Percentiles rank a stretch among this genome's conserved stretches.
Conservation (phyloP, 2,329 filamentous ascomycete species). For the Fusarium agapanthi region DNA sequence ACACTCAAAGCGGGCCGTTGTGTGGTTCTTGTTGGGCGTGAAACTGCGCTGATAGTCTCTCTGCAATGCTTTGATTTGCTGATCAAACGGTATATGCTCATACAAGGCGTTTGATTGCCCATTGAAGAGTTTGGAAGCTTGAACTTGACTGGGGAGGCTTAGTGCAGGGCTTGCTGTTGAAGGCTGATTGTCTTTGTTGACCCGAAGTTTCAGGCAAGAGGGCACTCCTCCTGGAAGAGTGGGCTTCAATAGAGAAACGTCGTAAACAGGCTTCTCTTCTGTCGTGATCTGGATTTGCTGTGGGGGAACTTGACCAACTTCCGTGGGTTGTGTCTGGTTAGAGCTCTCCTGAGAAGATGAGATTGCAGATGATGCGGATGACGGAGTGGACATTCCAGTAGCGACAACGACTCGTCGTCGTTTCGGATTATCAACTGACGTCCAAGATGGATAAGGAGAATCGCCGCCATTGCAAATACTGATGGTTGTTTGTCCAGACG, state of each 20-base stretch:
- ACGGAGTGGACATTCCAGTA: background rate
- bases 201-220: background rate
- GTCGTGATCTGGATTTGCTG: background rate
- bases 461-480: background rate
- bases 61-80: background rate
- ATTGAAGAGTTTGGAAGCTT: background rate
- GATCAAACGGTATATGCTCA: constrained; percentile 5
- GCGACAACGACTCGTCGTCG: constrained; percentile 1
- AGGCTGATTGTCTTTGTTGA: background rate
- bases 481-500: constrained; percentile 6
- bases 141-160: background rate
- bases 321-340: background rate
- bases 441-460: background rate
- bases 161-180: background rate
- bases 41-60: constrained; percentile 9
- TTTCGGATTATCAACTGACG: background rate
- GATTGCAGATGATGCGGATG: background rate
- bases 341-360: background rate
- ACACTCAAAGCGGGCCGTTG: constrained; percentile 17
- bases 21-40: background rate
- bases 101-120: background rate
- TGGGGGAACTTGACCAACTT: background rate
- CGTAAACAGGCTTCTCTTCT: background rate
- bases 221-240: background rate
- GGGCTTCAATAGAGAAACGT: background rate